Evolutionary conservation across 257 asterid species (phyloP).

Genomic region (Nicotiana benthamiana): DNA sequence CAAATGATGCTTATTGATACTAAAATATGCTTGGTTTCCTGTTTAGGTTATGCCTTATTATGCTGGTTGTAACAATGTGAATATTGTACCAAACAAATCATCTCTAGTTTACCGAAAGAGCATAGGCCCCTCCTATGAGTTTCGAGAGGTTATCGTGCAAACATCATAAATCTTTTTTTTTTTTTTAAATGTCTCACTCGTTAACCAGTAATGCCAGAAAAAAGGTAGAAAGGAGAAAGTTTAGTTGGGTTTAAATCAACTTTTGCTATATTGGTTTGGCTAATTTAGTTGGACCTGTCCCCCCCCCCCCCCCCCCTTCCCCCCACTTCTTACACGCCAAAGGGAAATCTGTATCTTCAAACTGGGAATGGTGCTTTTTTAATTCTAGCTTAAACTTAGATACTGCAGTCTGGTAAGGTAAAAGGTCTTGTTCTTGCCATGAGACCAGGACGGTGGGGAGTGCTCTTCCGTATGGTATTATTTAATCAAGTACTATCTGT

Average conservation of each 20-base stretch:
- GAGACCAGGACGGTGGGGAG: neutral
- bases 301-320: too few relatives aligned
- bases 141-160: neutral
- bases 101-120: neutral
- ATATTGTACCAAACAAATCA: neutral
- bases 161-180: neutral
- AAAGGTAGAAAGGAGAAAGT: neutral
- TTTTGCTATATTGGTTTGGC: neutral
- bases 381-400: neutral
- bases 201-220: neutral
- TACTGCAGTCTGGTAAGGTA: neutral
- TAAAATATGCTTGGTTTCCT: neutral
- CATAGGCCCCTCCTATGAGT: neutral
- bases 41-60: neutral
- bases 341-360: neutral
- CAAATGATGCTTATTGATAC: neutral
- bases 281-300: neutral
- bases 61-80: neutral
- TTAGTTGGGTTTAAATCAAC: neutral
- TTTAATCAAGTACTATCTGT: neutral
- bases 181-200: neutral
- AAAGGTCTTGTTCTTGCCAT: neutral
- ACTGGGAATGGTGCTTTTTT: neutral
- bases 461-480: neutral
- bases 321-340: neutral